A percentile compares a stretch with the other conserved stretches of the same genome.
Conservation (phyloP, 495 filamentous ascomycete species). For the Saxophila tyrrhenica region DNA sequence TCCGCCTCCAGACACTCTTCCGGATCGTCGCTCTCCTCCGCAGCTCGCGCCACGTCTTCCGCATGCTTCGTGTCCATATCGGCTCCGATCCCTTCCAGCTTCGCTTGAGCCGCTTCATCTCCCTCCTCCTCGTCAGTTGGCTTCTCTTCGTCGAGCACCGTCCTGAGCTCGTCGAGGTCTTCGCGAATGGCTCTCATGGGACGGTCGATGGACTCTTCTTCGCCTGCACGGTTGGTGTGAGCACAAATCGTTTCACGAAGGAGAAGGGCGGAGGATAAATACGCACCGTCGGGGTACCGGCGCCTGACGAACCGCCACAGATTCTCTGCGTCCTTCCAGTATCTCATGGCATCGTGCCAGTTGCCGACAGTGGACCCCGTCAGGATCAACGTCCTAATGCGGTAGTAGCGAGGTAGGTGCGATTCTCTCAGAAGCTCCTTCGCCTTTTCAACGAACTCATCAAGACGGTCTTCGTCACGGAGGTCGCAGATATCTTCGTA, state of each 20-base stretch:
- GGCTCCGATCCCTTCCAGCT: too few species aligned
- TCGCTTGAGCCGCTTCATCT: too few species aligned
- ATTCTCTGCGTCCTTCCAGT: neutral
- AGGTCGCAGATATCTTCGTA: neutral
- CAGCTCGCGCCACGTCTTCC: too few species aligned
- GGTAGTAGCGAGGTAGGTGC: neutral
- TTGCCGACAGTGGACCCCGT: neutral
- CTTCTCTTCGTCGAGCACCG: neutral
- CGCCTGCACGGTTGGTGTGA: neutral
- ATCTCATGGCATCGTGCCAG: neutral
- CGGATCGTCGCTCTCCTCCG: too few species aligned
- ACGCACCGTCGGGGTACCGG: too few species aligned
- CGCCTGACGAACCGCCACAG: neutral
- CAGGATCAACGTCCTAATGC: neutral
- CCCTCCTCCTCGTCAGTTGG: neutral
- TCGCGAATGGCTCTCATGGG: neutral
- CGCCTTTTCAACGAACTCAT: neutral
- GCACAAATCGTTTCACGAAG: too few species aligned
- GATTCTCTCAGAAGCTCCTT: neutral
- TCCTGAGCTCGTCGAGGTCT: neutral
- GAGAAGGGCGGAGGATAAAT: too few species aligned
- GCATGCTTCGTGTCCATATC: too few species aligned
- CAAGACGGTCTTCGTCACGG: neutral
- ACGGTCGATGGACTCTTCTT: neutral
- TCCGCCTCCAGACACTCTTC: too few species aligned